These are phyloP conservation scores for Beauveria sp. DNA, from an alignment of 2,329 filamentous ascomycete species.

Conservation along the genomic window DNA sequence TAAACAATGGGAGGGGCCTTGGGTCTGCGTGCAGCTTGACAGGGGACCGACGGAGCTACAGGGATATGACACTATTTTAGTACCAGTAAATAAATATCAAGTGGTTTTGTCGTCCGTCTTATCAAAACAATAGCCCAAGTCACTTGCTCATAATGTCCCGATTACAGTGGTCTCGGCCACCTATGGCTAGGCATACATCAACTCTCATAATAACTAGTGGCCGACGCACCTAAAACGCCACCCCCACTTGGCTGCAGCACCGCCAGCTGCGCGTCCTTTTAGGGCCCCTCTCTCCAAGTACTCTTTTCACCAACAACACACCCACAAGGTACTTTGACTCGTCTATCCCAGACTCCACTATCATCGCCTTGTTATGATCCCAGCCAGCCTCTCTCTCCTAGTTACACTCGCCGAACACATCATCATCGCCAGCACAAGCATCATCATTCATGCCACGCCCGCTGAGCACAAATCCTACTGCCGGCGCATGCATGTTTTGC, in stretches of 20 bases:
- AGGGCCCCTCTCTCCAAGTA: background rate
- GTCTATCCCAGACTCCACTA: background rate
- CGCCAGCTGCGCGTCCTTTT: background rate
- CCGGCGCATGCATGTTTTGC: conserved; percentile 1
- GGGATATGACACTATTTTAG: background rate
- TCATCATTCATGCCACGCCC: background rate
- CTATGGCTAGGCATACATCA: background rate
- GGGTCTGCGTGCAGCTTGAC: background rate
- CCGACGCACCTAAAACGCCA: background rate
- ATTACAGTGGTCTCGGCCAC: background rate
- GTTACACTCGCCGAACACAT: background rate
- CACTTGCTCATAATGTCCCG: background rate
- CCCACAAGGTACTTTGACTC: background rate
- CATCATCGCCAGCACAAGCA: background rate
- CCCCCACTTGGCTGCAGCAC: background rate
- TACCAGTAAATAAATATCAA: background rate
- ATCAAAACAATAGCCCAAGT: background rate
- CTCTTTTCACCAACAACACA: background rate
- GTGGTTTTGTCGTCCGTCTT: background rate
- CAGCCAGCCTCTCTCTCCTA: background rate
- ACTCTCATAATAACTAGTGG: background rate
- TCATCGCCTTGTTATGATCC: conserved; percentile 7
- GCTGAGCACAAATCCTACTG: background rate
- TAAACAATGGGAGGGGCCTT: background rate
- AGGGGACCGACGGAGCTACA: background rate